Base-by-base conservation (phyloP, 139 green algal genomes). In the Mychonastes homosphaera region DNA sequence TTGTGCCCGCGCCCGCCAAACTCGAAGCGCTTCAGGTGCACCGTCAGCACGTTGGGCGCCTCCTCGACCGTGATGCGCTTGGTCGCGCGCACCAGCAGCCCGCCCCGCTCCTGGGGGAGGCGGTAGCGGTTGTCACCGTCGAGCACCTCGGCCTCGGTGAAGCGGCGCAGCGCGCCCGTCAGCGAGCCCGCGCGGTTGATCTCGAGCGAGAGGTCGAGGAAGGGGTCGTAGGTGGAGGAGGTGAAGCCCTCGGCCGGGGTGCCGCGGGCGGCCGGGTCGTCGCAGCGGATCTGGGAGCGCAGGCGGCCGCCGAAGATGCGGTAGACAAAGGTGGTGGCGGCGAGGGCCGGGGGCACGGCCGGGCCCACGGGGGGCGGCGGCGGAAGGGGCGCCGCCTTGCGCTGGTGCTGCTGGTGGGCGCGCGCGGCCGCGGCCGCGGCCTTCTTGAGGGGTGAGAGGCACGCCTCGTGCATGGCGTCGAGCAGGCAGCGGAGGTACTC, bases 161-260 rank as follows among this genome's bases (percentile, higher is more conserved):
- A 95, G 49, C 78, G 68, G 58, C 81, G 56, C 58, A 95, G 75
- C 5, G 82, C 82, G n/a, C 72, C 63, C 16, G 47, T 32, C 19
- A 94, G 48, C n/a, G 21, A 73, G 36, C 48, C 32, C 0, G 83
- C 83, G 23, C 76, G 78, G n/a, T 48, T 80, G 41, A 97, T 83
- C 58, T 97, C 91, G 47, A 98, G 71, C 23, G 49, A 80, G 15
- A 98, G 58, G 77, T 97, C 86, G 56, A 98, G 68, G 64, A 94
- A 96, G 16, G 84, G 76, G 40, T 98, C 91, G 47, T 80, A 89
- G 7, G 78, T 95, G 71, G 80, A 82, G 41, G 67, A 86, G 44
- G 83, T 71, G 53, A 89, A 90, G 7, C 77, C 68, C 56, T 91
- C 94, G 43, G 78, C 72, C 8, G n/a, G n/a, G n/a, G n/a, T n/a